A percentile compares a stretch with the other conserved stretches of the same genome.
These are phyloP conservation scores for Luvunga scandens DNA, from an alignment of 345 rosid species.

Conservation along the genomic window DNA sequence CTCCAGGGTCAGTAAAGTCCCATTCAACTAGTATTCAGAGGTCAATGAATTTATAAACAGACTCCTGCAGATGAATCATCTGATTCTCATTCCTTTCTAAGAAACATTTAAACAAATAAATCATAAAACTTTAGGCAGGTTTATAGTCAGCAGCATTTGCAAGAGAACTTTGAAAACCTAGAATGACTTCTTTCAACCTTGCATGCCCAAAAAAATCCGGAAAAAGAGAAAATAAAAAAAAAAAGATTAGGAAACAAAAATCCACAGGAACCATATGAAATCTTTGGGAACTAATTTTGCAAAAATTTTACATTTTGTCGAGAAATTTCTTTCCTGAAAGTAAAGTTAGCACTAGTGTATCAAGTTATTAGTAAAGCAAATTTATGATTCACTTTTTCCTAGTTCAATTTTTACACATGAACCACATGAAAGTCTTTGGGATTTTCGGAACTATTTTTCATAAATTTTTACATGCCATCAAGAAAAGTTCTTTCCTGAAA, in stretches of 20 bases:
- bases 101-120: neutral
- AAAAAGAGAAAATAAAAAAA: neutral
- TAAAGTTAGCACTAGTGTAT: neutral
- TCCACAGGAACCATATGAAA: neutral
- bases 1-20: neutral
- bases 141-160: neutral
- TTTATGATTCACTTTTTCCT: neutral
- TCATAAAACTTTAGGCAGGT: neutral
- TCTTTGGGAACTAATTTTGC: neutral
- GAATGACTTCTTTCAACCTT: neutral
- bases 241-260: neutral
- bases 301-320: neutral
- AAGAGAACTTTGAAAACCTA: neutral
- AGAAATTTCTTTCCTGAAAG: neutral
- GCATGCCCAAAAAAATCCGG: neutral
- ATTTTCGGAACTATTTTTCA: neutral
- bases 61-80: neutral
- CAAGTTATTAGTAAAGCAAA: neutral
- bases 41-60: neutral
- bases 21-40: neutral
- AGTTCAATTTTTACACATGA: neutral
- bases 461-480: neutral
- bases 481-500: neutral
- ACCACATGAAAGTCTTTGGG: neutral
- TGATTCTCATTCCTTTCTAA: neutral